Evolutionary conservation across 768 basidiomycete genomes (phyloP), one percentile per base, ranked within the genome.

Genomic region (Amanita polypyramis): DNA sequence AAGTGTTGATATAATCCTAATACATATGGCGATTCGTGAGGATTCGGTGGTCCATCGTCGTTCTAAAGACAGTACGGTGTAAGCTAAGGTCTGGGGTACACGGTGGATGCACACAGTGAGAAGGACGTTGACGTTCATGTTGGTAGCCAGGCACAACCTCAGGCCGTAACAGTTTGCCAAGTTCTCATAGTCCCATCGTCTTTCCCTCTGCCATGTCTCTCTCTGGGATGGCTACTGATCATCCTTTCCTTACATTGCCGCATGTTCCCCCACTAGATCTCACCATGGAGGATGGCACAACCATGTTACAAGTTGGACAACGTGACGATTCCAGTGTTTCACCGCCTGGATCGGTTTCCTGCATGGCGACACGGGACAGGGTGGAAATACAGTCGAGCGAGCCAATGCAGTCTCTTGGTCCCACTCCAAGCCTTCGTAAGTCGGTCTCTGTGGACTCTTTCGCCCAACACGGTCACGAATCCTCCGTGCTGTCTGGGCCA

Each of bases 391-490:
- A 48, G 17, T 25, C 40, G 3, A 58, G 47, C 50, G 66, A 30
- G 29, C 58, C 50, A 43, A 51, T 51, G 38, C 50, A 58, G 23
- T 56, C 65, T 46, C 60, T 64, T 47, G 51, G 57, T 37, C 62
- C 67, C 17, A 57, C 68, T 17, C 65, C 68, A 39, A 62, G 58
- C 51, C 73, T 88, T 47, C 75, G 83, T 56, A 87, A 87, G 66
- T 82, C 85, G 23, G 64, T 83, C 51, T 88, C 86, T 17, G 84
- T 80, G 51, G 86, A 88, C 62, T 88, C 86, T 8, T 82, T 88
- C 61, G 72, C 76, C 42, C 67, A 66, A 30, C 68, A 68, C 57
- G 63, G 64, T 54, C 67, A 65, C 54, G 67, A 70, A 36, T 60
- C 60, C 42, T 50, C 62, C 23, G 54, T 63, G 7, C 51, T 60